Percentiles rank a stretch among this genome's conserved stretches.
Conservation (phyloP, 1,139 yeast species). For the Lodderomyces pseudojiufengensis region DNA sequence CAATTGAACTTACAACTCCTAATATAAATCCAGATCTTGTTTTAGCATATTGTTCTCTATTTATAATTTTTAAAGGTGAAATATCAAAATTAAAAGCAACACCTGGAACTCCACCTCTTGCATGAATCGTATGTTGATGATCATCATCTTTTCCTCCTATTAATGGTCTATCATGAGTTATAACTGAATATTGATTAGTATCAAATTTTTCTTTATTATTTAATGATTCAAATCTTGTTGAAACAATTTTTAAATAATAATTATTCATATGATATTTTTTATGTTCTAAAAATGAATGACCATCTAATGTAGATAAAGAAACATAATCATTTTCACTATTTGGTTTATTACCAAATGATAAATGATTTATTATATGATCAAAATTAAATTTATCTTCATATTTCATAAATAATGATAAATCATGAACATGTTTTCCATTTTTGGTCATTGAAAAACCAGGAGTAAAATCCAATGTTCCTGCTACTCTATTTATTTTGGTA, state of each 20-base stretch:
- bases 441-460: slow-evolving; percentile 73
- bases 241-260: slow-evolving; percentile 85
- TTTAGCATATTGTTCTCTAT: slow-evolving; percentile 72
- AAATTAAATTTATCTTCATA: slow-evolving; percentile 56
- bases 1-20: slow-evolving; percentile 83
- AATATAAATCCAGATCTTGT: slow-evolving; percentile 84
- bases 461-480: slow-evolving; percentile 92
- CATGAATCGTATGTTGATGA: slow-evolving; percentile 83
- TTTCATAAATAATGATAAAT: slow-evolving; percentile 64
- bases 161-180: slow-evolving; percentile 82
- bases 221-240: slow-evolving; percentile 77
- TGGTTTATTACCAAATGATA: slow-evolving; percentile 63
- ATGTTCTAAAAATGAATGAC: slow-evolving; percentile 35
- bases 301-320: slow-evolving; percentile 73
- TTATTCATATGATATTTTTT: slow-evolving; percentile 64
- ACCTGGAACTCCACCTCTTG: slow-evolving; percentile 89
- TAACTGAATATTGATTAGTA: slow-evolving; percentile 90
- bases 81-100: slow-evolving; percentile 85
- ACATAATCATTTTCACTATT: slow-evolving; percentile 34
- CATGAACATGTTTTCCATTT: slow-evolving; percentile 72
- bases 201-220: slow-evolving; percentile 50
- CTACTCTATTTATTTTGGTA: slow-evolving; percentile 76
- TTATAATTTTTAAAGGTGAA: slow-evolving; percentile 88
- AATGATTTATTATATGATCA: slow-evolving; percentile 72
- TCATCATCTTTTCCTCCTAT: slow-evolving; percentile 86